These are phyloP conservation scores for Penicillium steckii DNA, from an alignment of 495 filamentous ascomycete species.

Conservation along the genomic window DNA sequence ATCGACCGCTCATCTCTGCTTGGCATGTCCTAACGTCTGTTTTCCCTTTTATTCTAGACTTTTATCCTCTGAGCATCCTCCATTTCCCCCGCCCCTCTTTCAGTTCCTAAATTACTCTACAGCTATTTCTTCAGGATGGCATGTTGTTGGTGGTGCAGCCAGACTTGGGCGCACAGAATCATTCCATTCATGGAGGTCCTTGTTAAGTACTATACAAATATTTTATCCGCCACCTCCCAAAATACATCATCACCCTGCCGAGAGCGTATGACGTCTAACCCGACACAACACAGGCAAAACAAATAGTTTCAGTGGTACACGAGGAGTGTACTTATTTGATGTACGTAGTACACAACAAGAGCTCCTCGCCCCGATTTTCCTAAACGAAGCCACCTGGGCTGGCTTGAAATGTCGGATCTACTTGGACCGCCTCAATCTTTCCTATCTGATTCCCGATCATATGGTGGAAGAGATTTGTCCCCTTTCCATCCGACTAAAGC, in stretches of 20 bases:
- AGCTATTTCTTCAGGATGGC: not conserved
- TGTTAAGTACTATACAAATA: slow-evolving; percentile 13
- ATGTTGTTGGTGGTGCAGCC: slow-evolving; percentile 5
- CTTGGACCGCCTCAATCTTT: too few species aligned
- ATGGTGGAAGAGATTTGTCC: too few species aligned
- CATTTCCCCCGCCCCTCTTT: not conserved
- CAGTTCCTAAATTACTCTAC: not conserved
- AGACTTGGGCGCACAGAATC: slow-evolving; percentile 11
- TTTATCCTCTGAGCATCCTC: not conserved
- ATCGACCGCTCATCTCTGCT: too few species aligned
- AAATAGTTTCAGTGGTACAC: slow-evolving; percentile 23
- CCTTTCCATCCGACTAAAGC: not conserved
- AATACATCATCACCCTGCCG: not conserved
- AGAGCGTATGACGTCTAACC: not conserved
- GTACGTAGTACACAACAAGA: not conserved
- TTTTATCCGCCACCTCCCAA: slow-evolving; percentile 8
- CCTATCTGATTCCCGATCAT: not conserved
- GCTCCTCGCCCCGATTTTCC: not conserved
- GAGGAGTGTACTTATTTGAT: slow-evolving; percentile 22
- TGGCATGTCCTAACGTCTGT: too few species aligned
- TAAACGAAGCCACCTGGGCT: too few species aligned
- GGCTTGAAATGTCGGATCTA: too few species aligned
- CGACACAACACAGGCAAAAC: slow-evolving; percentile 12
- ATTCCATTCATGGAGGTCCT: slow-evolving; percentile 16
- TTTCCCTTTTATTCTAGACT: too few species aligned